Evolutionary conservation across 2,329 filamentous ascomycete genomes (phyloP), one percentile per base, ranked within the genome.

Genomic region (Verticillium dahliae): DNA sequence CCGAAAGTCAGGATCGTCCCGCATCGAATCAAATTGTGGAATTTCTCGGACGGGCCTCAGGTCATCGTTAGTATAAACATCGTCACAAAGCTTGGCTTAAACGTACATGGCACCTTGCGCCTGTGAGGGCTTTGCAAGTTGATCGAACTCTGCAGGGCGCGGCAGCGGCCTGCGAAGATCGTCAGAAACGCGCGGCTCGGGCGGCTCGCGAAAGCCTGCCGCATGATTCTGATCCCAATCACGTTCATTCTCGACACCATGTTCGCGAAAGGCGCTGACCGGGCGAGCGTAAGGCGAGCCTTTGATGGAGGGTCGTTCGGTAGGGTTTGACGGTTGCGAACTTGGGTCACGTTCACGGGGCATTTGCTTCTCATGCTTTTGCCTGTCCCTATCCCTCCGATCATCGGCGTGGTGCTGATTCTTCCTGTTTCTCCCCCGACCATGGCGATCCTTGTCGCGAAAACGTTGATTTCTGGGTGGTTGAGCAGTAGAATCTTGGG

Each of bases 121-220:
- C 18, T 75, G 76, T 33, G 80, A 77, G 45, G 81, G 76, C 37
- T 81, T 76, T 7, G 80, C 74, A 15, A 78, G 75, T 22, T 80
- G 78, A 45, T 72, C 76, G 62, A 78, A 81, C 18, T 71, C 69
- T 15, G 68, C 65, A 4, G 78, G 64, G 11, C 61, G 41, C 1
- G 64, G 73, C 1, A 82, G 69, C 22, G 80, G 79, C 62, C 76
- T 80, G 13, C 76, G 78, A 60, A 81, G 76, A n/a, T 78, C 75
- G 41, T 82, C 79, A n/a, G 77, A 76, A 6, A 73, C 71, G 61
- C 76, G 74, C 11, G 64, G 65, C 4, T 70, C 61, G 9, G 68
- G 63, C 38, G 69, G 64, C 50, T 78, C 75, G 10, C 72, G 68
- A 60, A 81, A 80, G 5, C 78, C 75, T 66, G 60, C 62, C 45